Conservation (phyloP, 2,329 filamentous ascomycete species). For the Phialophora verrucosa region DNA sequence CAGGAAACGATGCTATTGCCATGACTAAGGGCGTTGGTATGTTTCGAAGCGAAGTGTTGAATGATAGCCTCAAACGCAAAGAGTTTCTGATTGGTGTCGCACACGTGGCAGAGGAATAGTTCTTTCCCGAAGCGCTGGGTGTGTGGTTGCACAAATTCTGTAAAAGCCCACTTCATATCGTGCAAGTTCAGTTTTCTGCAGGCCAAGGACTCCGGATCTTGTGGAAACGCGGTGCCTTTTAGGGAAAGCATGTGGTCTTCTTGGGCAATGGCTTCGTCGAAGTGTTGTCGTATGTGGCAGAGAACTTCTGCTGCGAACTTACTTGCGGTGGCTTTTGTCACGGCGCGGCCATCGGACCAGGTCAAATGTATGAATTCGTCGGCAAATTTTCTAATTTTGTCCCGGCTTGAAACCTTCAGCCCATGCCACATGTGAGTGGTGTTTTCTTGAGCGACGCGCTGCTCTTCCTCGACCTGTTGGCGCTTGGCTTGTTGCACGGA, state of each 20-base stretch:
- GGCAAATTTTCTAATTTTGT: slow-evolving; percentile 68
- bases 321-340: slow-evolving; percentile 68
- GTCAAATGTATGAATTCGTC: slow-evolving; percentile 70
- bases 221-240: slow-evolving; percentile 46
- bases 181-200: slow-evolving; percentile 71
- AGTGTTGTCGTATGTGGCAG: slow-evolving; percentile 69
- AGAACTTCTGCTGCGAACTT: slow-evolving; percentile 76
- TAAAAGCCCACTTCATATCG: slow-evolving; percentile 86
- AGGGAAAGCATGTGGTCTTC: slow-evolving; percentile 59
- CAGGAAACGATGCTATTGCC: slow-evolving; percentile 78
- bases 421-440: slow-evolving; percentile 74
- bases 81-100: slow-evolving; percentile 67
- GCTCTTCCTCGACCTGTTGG: slow-evolving; percentile 55
- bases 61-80: slow-evolving; percentile 80
- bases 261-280: slow-evolving; percentile 65
- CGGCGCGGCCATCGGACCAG: slow-evolving; percentile 68
- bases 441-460: slow-evolving; percentile 62
- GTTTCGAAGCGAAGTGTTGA: slow-evolving; percentile 83
- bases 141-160: slow-evolving; percentile 73
- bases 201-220: slow-evolving; percentile 57
- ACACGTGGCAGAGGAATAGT: slow-evolving; percentile 75
- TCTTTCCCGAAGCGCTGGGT: slow-evolving; percentile 72
- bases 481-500: slow-evolving; percentile 54
- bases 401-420: slow-evolving; percentile 69
- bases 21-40: slow-evolving; percentile 71